A percentile compares a stretch with the other conserved stretches of the same genome.
phyloP scores from a whole-genome alignment of 768 basidiomycete genomes.

The Hemileccinum impolitum region DNA sequence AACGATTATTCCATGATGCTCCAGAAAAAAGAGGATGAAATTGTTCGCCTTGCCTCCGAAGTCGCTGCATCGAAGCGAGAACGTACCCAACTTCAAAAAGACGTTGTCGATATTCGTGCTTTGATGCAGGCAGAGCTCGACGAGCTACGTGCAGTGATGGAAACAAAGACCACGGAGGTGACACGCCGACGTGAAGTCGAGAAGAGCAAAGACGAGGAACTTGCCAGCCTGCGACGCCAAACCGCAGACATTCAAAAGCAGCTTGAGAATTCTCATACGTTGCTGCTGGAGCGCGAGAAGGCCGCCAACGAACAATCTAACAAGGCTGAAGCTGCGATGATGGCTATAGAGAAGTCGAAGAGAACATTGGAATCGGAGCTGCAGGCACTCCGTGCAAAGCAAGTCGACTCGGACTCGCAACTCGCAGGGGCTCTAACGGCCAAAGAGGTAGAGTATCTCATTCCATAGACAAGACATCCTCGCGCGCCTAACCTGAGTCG shows the following conservation, averaged over 20 bases:
- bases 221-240: conserved; percentile 65
- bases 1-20: conserved; percentile 74
- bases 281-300: conserved; percentile 61
- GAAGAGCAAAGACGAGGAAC: conserved; percentile 83
- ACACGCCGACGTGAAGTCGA: conserved; percentile 79
- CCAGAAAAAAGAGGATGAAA: conserved; percentile 72
- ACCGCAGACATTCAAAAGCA: conserved; percentile 56
- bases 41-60: conserved; percentile 51
- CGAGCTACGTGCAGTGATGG: conserved; percentile 77
- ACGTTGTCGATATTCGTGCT: conserved; percentile 65
- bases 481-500: not conserved
- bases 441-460: conserved; percentile 64
- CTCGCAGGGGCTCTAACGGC: conserved; percentile 56
- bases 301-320: conserved; percentile 47
- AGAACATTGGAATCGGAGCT: conserved; percentile 70
- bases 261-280: conserved; percentile 57
- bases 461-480: not conserved
- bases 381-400: conserved; percentile 61
- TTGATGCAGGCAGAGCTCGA: conserved; percentile 82
- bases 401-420: conserved; percentile 63
- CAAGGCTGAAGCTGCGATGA: conserved; percentile 45
- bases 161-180: conserved; percentile 85
- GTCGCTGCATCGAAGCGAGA: conserved; percentile 53
- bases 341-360: conserved; percentile 67
- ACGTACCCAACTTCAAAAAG: conserved; percentile 50